Evolutionary conservation across 768 basidiomycete species (phyloP).

Genomic region (Russula ochroleuca): DNA sequence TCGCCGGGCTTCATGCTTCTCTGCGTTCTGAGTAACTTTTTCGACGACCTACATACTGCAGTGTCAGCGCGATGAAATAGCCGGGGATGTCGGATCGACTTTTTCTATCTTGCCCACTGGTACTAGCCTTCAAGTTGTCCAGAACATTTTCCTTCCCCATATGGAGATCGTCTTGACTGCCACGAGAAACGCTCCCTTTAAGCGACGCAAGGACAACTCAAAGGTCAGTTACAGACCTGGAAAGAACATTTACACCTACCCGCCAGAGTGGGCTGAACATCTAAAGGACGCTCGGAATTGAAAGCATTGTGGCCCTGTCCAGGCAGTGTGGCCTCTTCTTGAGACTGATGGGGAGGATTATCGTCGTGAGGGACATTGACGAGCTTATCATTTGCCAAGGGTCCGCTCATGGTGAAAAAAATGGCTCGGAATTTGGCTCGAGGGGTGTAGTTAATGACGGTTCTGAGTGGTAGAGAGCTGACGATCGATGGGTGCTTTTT

Average conservation of each 20-base stretch:
- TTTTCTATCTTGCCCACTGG: slow-evolving; percentile 61
- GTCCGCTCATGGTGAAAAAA: slow-evolving; percentile 5
- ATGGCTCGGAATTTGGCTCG: background rate
- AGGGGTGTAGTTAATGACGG: background rate
- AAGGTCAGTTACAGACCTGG: background rate
- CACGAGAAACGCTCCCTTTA: slow-evolving; percentile 38
- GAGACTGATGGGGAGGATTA: slow-evolving; percentile 37
- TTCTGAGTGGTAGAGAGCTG: too few relatives aligned
- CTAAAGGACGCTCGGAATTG: slow-evolving; percentile 35
- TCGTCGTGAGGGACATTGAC: background rate
- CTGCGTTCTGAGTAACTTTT: slow-evolving; percentile 45
- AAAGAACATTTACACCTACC: slow-evolving; percentile 33
- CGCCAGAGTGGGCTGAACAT: slow-evolving; percentile 34
- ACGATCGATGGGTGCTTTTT: background rate
- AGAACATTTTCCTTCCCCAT: slow-evolving; percentile 41
- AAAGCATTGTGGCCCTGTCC: slow-evolving; percentile 30
- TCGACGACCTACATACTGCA: slow-evolving; percentile 42
- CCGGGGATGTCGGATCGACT: slow-evolving; percentile 32
- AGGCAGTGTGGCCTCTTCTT: background rate
- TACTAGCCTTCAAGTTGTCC: slow-evolving; percentile 54
- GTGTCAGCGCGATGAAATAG: background rate
- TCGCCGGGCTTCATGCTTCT: slow-evolving; percentile 51
- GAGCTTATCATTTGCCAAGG: background rate
- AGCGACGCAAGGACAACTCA: slow-evolving; percentile 4
- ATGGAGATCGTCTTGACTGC: slow-evolving; percentile 35